These are phyloP conservation scores for Rhodomyrtus psidioides DNA, from an alignment of 441 rosid genomes.

Conservation along the genomic window DNA sequence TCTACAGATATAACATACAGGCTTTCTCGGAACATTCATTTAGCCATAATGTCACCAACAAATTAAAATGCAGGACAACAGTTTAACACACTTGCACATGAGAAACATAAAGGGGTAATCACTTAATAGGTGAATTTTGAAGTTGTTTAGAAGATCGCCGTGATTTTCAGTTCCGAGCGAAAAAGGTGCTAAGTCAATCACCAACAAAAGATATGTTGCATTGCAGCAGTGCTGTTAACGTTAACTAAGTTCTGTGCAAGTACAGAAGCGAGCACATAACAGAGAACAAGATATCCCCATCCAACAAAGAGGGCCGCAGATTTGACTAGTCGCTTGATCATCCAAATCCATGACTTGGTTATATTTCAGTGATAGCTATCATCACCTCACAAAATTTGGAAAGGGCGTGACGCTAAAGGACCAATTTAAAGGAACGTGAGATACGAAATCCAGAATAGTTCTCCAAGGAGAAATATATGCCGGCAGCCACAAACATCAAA, in stretches of 20 bases:
- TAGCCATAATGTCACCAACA: background rate
- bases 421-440: background rate
- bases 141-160: background rate
- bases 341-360: background rate
- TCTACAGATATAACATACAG: background rate
- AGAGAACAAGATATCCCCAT: background rate
- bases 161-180: background rate
- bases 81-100: background rate
- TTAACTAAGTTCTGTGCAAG: background rate
- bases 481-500: background rate
- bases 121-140: background rate
- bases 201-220: background rate
- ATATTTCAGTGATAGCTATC: background rate
- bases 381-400: background rate
- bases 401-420: background rate
- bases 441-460: background rate
- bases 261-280: background rate
- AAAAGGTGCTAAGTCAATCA: background rate
- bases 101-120: background rate
- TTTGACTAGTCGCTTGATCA: background rate
- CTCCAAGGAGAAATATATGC: background rate
- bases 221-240: background rate
- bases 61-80: background rate
- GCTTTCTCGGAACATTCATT: background rate
- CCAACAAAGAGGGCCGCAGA: background rate